Base-by-base conservation (phyloP, 129 eudicot genomes). In the Pseudognaphalium luteoalbum region DNA sequence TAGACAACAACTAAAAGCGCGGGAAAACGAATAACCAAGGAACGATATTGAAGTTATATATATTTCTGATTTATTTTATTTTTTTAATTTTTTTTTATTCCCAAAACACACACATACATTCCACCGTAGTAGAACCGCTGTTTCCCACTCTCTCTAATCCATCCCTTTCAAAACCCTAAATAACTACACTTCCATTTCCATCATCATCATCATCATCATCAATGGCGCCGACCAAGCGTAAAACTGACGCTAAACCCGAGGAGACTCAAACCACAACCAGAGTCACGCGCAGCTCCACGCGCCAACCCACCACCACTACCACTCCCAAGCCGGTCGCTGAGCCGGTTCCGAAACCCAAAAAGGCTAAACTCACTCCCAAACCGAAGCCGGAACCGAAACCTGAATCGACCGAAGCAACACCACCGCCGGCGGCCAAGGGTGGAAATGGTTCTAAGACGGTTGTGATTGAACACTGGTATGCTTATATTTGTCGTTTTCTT, bases 381-480 rank as follows among this genome's bases (percentile, higher is more conserved):
- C 8, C 14, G 50, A 76, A 81, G 62, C 19, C 33, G 4, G 66
- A 56, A 52, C 20, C 80, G 14, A 77, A 70, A 70, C 33, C 73
- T 33, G 75, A 79, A 64, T 63, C 82, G 28, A 66, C 64, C 2
- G 59, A 79, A 65, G 75, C 21, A 25, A 41, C 52, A 8, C 60
- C 70, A 70, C 32, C 56, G 21, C 25, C 50, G 57, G 12, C 7
- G 33, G 59, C 59, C 9, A 32, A 73, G 4, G 73, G 64, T 58
- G 75, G 42, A 66, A 32, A 56, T 42, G 65, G 56, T 2, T 47
- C 80, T 30, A 88, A 83, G 70, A 89, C 85, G 0, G 35, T 89
- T 61, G 72, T 89, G n/a, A 71, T 89, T 56, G 95, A 89, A 72
- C 89, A 82, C 79, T 87, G 85, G 85, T 82, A 66, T 41, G 69